Percentiles rank a stretch among this genome's conserved stretches.
Evolutionary conservation across 2,329 filamentous ascomycete genomes (phyloP).

Genomic region (Fusarium sp.): DNA sequence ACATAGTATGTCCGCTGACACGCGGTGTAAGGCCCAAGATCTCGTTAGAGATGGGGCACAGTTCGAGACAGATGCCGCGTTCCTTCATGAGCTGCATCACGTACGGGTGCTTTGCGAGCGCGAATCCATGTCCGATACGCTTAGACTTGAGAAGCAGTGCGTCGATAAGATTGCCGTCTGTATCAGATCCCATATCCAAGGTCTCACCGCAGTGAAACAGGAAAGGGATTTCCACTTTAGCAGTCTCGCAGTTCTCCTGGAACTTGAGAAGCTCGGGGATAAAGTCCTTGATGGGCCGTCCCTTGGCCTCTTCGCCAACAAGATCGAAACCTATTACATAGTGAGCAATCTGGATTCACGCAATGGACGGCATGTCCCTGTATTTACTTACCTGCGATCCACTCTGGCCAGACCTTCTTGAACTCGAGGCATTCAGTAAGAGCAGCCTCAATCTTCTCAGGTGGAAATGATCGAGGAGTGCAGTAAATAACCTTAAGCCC

Average conservation of each 20-base stretch:
- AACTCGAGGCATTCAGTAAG: constrained; percentile 72
- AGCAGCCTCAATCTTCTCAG: constrained; percentile 59
- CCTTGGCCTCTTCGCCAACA: constrained; percentile 74
- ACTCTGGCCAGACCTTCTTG: constrained; percentile 65
- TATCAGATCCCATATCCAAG: constrained; percentile 71
- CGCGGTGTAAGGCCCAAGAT: constrained; percentile 76
- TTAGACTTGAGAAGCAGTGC: constrained; percentile 74
- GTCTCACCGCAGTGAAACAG: constrained; percentile 84
- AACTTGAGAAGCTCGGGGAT: constrained; percentile 68
- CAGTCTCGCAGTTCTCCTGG: constrained; percentile 59
- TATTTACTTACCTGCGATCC: constrained; percentile 70
- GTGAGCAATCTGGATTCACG: background rate
- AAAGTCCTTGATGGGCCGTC: constrained; percentile 68
- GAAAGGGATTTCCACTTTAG: constrained; percentile 72
- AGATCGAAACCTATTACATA: constrained; percentile 71
- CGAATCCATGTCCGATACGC: constrained; percentile 80
- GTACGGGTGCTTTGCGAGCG: constrained; percentile 73
- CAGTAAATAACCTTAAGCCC: constrained; percentile 80
- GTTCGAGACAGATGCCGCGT: constrained; percentile 76
- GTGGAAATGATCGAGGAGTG: constrained; percentile 71
- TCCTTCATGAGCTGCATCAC: constrained; percentile 75
- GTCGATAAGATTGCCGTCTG: constrained; percentile 76
- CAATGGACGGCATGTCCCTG: background rate
- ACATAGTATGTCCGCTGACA: constrained; percentile 74
- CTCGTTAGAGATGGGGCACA: constrained; percentile 84